Conservation (phyloP, 1,284 basidiomycete genomes). For the Sparassis latifolia region DNA sequence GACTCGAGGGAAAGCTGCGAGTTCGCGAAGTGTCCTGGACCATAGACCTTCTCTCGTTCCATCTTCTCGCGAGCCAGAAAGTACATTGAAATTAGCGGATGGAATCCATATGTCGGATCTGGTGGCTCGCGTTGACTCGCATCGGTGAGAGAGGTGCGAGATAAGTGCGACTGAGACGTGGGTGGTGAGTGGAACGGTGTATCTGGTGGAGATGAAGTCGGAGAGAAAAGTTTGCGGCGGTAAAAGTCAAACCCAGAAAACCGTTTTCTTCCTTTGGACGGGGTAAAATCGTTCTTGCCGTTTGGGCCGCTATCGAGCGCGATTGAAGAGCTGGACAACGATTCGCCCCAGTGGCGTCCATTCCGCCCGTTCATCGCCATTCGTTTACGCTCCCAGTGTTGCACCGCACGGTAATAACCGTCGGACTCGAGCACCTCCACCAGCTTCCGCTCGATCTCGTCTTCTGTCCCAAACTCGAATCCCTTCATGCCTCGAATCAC, state of each 20-base stretch:
- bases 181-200: slow-evolving; percentile 45
- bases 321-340: slow-evolving; percentile 58
- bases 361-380: slow-evolving; percentile 34
- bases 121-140: slow-evolving; percentile 38
- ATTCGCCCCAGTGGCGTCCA: slow-evolving; percentile 42
- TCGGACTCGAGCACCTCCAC: slow-evolving; percentile 75
- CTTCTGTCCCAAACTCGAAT: slow-evolving; percentile 91
- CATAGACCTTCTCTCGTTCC: slow-evolving; percentile 90
- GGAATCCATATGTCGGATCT: slow-evolving; percentile 91
- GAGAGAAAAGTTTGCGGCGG: slow-evolving; percentile 81
- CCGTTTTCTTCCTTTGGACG: slow-evolving; percentile 48
- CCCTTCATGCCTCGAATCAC: slow-evolving; percentile 93
- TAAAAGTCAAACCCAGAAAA: slow-evolving; percentile 98
- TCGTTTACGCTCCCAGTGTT: slow-evolving; percentile 73
- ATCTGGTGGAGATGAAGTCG: slow-evolving; percentile 52
- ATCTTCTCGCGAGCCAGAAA: slow-evolving; percentile 94
- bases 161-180: slow-evolving; percentile 46
- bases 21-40: slow-evolving; percentile 89
- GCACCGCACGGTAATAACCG: slow-evolving; percentile 66
- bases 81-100: slow-evolving; percentile 95
- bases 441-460: slow-evolving; percentile 78
- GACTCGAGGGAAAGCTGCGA: slow-evolving; percentile 62
- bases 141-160: slow-evolving; percentile 40
- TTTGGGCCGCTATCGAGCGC: slow-evolving; percentile 25
- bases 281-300: slow-evolving; percentile 35